Base-by-base conservation (phyloP, 2,329 filamentous ascomycete species). In the Ophiostoma pallidulum region DNA sequence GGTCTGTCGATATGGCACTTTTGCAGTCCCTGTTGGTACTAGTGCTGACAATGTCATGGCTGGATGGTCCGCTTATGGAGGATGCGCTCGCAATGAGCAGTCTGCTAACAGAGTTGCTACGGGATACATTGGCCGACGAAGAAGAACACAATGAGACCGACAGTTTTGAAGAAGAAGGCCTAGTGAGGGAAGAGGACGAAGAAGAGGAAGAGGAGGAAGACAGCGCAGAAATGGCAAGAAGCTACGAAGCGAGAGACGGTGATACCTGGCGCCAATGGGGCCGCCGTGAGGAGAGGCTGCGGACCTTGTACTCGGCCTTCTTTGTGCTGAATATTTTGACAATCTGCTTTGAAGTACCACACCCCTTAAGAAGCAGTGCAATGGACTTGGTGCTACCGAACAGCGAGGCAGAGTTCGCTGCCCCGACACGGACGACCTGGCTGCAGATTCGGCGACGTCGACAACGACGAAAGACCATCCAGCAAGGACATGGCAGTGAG, bases 61-160 rank as follows among this genome's bases (percentile, higher is more conserved):
- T 46, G 13, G 44, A 46, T 16, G 35, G 12, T 6, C 44, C 44
- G 2, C 24, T 38, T 4, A 40, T 46, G 44, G 28, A 33, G 19
- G 44, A 46, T 31, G 35, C 44, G n/a, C 16, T 46, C 9, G 44
- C 44, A 6, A 32, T 46, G 44, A 40, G 35, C 37, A 40, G 26
- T 19, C 35, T 40, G 29, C 44, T 46, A 8, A 24, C 44, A 3
- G 35, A 33, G 28, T 12, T 46, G 10, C 10, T 41, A 16, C 26
- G 26, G 14, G n/a, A n/a, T n/a, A n/a, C n/a, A n/a, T n/a, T n/a
- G n/a, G n/a, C n/a, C n/a, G n/a, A n/a, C n/a, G n/a, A n/a, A n/a
- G n/a, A n/a, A n/a, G n/a, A n/a, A n/a, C n/a, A n/a, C n/a, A n/a
- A n/a, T n/a, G n/a, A n/a, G n/a, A n/a, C n/a, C n/a, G n/a, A n/a